Evolutionary conservation across 805 yeast species (phyloP).

Genomic region (Tetrapisispora taiwanensis): DNA sequence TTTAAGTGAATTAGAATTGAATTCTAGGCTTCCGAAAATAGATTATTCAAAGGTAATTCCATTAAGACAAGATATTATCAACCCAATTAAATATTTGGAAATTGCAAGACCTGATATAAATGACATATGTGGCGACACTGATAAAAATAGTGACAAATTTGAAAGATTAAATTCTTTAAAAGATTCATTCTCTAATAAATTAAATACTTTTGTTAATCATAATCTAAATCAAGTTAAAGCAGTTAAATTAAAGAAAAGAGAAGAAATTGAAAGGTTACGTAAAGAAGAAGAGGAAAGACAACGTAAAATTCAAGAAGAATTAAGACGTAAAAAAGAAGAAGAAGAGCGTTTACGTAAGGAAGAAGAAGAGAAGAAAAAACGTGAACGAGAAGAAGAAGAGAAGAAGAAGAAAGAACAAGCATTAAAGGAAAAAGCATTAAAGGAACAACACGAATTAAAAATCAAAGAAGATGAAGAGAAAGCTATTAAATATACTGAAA

Average conservation of each 20-base stretch:
- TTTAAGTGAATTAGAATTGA: not conserved
- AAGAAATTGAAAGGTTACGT: slow-evolving; percentile 3
- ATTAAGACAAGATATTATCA: too few species aligned
- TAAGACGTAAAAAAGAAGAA: slow-evolving; percentile 26
- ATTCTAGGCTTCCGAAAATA: slow-evolving; percentile 1
- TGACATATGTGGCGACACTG: not conserved
- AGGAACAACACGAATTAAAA: slow-evolving; percentile 5
- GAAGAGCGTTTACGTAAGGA: slow-evolving; percentile 16
- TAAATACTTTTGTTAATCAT: slow-evolving; percentile 5
- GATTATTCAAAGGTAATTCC: not conserved
- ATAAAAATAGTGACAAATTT: not conserved
- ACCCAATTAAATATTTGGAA: too few species aligned
- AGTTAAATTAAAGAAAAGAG: slow-evolving; percentile 3
- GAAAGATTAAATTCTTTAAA: slow-evolving; percentile 4
- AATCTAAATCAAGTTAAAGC: slow-evolving; percentile 7
- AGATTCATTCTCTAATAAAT: slow-evolving; percentile 5
- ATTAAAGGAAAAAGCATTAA: slow-evolving; percentile 28
- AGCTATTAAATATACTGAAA: not conserved
- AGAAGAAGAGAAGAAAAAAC: slow-evolving; percentile 1
- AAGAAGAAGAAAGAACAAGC: slow-evolving; percentile 7
- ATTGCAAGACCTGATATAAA: not conserved
- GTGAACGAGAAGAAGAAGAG: not conserved
- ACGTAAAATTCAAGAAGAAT: slow-evolving; percentile 3
- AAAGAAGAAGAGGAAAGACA: slow-evolving; percentile 3
- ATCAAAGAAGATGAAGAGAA: slow-evolving; percentile 2